A percentile compares a stretch with the other conserved stretches of the same genome.
These are phyloP conservation scores for Amorphotheca resinae DNA, from an alignment of 495 filamentous ascomycete species.

Conservation along the genomic window DNA sequence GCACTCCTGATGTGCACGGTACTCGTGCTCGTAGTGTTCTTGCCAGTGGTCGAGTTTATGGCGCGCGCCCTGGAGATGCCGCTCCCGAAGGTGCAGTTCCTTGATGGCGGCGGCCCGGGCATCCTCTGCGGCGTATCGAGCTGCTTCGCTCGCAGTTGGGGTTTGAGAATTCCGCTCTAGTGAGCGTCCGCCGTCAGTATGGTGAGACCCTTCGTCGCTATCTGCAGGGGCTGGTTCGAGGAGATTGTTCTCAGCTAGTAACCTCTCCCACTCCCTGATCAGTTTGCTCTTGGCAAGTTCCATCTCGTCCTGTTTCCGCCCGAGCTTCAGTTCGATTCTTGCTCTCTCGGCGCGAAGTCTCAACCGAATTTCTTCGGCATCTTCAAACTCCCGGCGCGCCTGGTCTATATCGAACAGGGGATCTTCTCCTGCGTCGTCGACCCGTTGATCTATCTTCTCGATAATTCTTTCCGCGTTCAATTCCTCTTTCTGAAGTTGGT, in stretches of 20 bases:
- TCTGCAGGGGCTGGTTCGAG: neutral
- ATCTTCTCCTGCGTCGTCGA: neutral
- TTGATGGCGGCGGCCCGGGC: neutral
- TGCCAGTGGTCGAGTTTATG: neutral
- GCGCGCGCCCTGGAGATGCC: neutral
- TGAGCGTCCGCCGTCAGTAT: neutral
- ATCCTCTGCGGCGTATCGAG: neutral
- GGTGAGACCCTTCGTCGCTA: neutral
- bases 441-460: neutral
- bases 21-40: neutral
- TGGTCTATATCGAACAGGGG: neutral
- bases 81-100: neutral
- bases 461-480: neutral
- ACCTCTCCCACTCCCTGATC: neutral
- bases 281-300: neutral
- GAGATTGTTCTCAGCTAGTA: neutral
- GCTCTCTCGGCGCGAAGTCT: neutral
- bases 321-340: neutral
- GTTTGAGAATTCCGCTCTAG: neutral
- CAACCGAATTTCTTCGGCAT: too few relatives aligned
- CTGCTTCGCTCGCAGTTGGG: neutral
- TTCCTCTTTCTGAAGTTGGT: neutral
- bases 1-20: neutral
- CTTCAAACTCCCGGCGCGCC: too few relatives aligned
- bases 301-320: neutral